phyloP scores from a whole-genome alignment of 805 yeast species.

The Wickerhamomyces hampshirensis region DNA sequence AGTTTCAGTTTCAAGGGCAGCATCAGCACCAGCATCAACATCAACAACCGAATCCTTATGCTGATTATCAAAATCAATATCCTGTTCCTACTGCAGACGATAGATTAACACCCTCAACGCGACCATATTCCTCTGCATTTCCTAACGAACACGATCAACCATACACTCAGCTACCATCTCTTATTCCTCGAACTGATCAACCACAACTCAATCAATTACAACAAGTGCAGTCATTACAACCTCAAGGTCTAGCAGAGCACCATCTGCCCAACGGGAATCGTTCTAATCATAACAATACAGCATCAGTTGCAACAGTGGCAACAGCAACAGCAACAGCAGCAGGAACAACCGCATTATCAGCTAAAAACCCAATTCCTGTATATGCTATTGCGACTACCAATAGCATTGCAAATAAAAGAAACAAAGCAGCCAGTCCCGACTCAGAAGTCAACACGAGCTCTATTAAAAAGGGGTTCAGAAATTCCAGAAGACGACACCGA shows the following conservation, averaged over 20 bases:
- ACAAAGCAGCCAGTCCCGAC: conserved; percentile 5
- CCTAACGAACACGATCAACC: neutral
- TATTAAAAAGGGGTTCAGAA: conserved; percentile 18
- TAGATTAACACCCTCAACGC: neutral
- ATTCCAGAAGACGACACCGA: conserved; percentile 50
- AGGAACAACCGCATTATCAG: conserved; percentile 2
- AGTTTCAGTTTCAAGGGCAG: neutral
- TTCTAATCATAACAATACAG: no score
- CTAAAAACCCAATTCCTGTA: conserved; percentile 32
- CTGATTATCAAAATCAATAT: conserved; percentile 6
- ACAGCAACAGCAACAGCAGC: conserved; percentile 8
- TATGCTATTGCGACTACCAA: conserved; percentile 26
- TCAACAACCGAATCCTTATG: conserved; percentile 4
- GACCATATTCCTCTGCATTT: neutral
- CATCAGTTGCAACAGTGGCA: conserved; percentile 10
- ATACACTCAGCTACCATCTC: neutral
- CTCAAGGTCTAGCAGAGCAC: no score
- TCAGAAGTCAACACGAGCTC: conserved; percentile 2
- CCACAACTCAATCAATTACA: neutral
- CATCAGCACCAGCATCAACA: conserved; percentile 1
- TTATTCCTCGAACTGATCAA: neutral
- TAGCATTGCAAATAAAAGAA: conserved; percentile 1
- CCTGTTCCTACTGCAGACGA: neutral
- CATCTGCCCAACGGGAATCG: no score
- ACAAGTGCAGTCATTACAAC: no score